These are phyloP conservation scores for Pestalotiopsis sp. DNA, from an alignment of 2,329 filamentous ascomycete species.

Conservation along the genomic window DNA sequence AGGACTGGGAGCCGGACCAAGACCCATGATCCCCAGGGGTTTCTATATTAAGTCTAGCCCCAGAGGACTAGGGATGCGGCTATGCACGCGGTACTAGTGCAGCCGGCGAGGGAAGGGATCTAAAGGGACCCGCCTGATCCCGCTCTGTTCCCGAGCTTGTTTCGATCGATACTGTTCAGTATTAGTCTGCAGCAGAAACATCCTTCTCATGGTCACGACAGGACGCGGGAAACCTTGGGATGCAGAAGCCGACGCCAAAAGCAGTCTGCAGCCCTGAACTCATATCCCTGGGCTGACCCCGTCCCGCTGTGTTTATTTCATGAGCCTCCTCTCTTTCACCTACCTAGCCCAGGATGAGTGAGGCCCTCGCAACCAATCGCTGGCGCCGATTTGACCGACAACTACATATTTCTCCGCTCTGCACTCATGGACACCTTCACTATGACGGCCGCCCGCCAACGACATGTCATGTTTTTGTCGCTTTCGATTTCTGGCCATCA, in stretches of 20 bases:
- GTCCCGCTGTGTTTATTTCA: neutral
- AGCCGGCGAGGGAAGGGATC: neutral
- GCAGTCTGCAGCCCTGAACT: neutral
- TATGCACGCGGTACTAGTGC: neutral
- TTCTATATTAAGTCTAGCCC: neutral
- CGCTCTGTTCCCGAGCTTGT: conserved; percentile 2
- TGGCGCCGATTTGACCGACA: neutral
- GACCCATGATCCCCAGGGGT: neutral
- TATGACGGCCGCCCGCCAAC: neutral
- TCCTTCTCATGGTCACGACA: neutral
- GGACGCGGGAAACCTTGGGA: too few relatives aligned
- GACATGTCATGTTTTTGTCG: neutral
- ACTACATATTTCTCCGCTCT: neutral
- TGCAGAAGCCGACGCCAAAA: neutral
- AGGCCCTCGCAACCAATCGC: neutral
- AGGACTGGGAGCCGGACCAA: neutral
- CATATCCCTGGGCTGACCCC: neutral
- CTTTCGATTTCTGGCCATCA: neutral
- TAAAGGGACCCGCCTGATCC: neutral
- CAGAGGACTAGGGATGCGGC: neutral
- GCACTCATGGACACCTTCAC: neutral
- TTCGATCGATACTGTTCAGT: neutral
- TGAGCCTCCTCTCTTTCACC: neutral
- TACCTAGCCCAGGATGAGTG: neutral
- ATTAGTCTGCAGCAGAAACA: neutral